These are phyloP conservation scores for Yarrowia yakushimensis DNA, from an alignment of 805 yeast genomes.

Conservation along the genomic window DNA sequence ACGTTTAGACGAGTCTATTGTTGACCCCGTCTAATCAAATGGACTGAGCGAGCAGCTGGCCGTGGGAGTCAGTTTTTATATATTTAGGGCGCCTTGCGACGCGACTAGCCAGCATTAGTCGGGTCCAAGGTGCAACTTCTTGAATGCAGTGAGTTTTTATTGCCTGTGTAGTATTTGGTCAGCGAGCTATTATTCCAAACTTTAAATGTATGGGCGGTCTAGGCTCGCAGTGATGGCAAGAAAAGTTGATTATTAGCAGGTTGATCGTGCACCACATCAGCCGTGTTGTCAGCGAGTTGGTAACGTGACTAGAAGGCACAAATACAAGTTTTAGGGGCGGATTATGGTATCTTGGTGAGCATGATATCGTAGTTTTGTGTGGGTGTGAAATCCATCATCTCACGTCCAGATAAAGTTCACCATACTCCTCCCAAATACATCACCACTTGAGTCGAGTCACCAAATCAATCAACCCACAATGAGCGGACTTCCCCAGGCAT, in stretches of 20 bases:
- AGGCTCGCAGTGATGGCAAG: no score
- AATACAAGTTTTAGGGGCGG: no score
- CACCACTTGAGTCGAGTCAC: background rate
- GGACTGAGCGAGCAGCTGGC: background rate
- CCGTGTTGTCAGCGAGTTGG: no score
- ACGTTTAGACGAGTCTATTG: background rate
- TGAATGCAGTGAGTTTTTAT: background rate
- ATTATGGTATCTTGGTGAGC: no score
- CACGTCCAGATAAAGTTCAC: background rate
- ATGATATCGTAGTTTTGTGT: no score
- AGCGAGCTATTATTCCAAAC: no score
- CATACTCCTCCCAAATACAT: slow-evolving; percentile 4
- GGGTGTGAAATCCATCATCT: no score
- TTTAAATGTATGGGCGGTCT: no score
- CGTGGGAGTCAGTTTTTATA: background rate
- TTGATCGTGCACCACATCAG: no score
- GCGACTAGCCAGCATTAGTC: background rate
- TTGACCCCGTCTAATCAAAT: background rate
- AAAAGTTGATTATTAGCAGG: no score
- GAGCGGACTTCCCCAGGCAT: slow-evolving; percentile 56
- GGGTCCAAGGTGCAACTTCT: background rate
- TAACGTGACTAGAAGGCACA: no score
- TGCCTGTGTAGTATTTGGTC: no score
- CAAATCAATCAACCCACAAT: background rate
- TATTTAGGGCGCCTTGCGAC: background rate